Evolutionary conservation across 1,284 basidiomycete species (phyloP).

Genomic region (Cutaneotrichosporon dermatis): DNA sequence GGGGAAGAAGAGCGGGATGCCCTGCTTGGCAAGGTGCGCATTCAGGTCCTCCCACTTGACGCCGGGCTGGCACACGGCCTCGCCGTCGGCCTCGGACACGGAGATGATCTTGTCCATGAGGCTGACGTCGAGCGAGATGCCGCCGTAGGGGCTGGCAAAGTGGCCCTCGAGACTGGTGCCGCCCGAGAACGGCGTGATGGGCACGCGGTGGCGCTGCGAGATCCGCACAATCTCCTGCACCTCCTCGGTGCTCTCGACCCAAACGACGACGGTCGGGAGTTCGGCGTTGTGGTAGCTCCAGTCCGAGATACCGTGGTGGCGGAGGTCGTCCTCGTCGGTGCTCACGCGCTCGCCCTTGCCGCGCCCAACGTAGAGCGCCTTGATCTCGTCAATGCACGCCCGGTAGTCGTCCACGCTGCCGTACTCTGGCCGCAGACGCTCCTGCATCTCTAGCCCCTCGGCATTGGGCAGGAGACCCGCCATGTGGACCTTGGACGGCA

Average conservation of each 20-base stretch:
- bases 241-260: constrained; percentile 45
- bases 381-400: constrained; percentile 37
- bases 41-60: constrained; percentile 84
- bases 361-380: constrained; percentile 18
- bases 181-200: constrained; percentile 48
- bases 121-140: constrained; percentile 79
- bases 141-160: constrained; percentile 54
- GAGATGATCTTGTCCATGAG: constrained; percentile 77
- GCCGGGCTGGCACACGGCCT: constrained; percentile 78
- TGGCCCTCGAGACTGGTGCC: constrained; percentile 48
- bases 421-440: constrained; percentile 34
- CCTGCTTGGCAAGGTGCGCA: constrained; percentile 62
- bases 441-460: constrained; percentile 30
- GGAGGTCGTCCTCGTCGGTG: constrained; percentile 44
- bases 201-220: constrained; percentile 38
- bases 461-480: constrained; percentile 23
- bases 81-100: constrained; percentile 62
- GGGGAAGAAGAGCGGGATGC: constrained; percentile 81
- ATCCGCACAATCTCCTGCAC: constrained; percentile 44
- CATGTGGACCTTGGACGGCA: not conserved
- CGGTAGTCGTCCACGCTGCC: constrained; percentile 35
- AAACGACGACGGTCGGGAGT: constrained; percentile 48
- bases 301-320: constrained; percentile 43
- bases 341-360: constrained; percentile 38
- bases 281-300: constrained; percentile 48